Conservation (phyloP, 1,284 basidiomycete species). For the Vanrija sp. region DNA sequence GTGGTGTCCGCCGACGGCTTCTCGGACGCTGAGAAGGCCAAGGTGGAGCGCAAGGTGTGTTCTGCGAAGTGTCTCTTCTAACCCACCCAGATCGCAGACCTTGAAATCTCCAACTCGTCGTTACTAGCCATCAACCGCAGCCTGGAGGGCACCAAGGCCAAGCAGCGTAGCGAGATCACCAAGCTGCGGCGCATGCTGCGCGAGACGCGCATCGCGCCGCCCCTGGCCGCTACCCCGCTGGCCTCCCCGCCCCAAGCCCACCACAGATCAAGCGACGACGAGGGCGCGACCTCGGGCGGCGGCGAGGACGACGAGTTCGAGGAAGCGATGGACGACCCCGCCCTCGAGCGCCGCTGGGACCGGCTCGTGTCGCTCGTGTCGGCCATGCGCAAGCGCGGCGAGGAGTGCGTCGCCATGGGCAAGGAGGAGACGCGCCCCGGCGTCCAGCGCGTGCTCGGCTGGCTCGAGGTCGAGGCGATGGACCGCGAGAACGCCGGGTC, state of each 20-base stretch:
- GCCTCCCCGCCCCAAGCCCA: conserved; percentile 3
- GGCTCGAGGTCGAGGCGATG: conserved; percentile 29
- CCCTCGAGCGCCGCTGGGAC: conserved; percentile 41
- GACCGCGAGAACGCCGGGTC: background rate
- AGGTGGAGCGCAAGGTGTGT: conserved; percentile 41
- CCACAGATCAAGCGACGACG: conserved; percentile 4
- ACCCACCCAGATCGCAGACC: conserved; percentile 38
- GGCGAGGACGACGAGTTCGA: conserved; percentile 20
- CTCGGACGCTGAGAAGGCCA: conserved; percentile 25
- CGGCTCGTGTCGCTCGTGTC: conserved; percentile 30
- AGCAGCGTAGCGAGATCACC: conserved; percentile 41
- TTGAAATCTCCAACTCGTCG: conserved; percentile 46
- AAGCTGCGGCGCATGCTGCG: conserved; percentile 38
- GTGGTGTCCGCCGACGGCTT: background rate
- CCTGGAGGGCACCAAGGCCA: conserved; percentile 42
- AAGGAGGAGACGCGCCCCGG: conserved; percentile 24
- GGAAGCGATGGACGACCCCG: conserved; percentile 27
- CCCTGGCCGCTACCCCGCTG: background rate
- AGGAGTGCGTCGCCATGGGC: conserved; percentile 27
- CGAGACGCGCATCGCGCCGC: conserved; percentile 11
- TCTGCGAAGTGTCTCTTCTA: background rate
- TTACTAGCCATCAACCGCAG: conserved; percentile 45
- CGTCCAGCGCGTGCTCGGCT: conserved; percentile 30
- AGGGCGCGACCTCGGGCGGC: conserved; percentile 9
- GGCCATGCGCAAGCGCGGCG: conserved; percentile 30